Conservation (phyloP, 305 asterid species). For the Ajuga reptans region DNA sequence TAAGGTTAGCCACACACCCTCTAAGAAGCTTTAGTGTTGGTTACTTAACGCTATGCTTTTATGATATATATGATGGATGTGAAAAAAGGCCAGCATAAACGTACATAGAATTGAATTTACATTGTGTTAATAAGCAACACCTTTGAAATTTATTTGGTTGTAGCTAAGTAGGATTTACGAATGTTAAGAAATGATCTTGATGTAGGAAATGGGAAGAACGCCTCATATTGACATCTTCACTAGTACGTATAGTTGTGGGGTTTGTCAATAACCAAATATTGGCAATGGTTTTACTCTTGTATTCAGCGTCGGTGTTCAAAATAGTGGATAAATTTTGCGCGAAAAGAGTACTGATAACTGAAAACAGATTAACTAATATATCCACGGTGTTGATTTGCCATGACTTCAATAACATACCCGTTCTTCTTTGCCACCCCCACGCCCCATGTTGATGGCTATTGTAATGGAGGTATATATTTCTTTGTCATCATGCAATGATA, state of each 20-base stretch:
- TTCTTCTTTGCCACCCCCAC: background rate
- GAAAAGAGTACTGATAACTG: background rate
- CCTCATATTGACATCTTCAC: background rate
- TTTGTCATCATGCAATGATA: slow-evolving; percentile 11
- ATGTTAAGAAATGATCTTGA: background rate
- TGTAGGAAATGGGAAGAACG: background rate
- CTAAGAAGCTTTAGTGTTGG: slow-evolving; percentile 4
- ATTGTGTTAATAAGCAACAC: background rate
- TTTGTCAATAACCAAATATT: background rate
- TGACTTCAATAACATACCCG: background rate
- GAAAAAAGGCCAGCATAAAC: background rate
- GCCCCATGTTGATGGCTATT: background rate
- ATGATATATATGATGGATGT: background rate
- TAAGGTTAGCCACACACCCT: too few species aligned
- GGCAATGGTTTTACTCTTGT: background rate
- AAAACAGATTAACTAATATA: background rate
- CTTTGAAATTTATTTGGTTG: background rate
- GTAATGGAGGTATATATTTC: background rate
- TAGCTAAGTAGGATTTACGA: too few species aligned
- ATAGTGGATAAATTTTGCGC: background rate
- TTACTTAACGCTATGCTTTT: background rate
- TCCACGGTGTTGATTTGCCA: slow-evolving; percentile 2
- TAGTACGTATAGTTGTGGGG: background rate
- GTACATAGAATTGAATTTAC: background rate
- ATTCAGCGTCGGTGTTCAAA: background rate